Base-by-base conservation (phyloP, 2,329 filamentous ascomycete genomes). In the Penicillium nordicum region DNA sequence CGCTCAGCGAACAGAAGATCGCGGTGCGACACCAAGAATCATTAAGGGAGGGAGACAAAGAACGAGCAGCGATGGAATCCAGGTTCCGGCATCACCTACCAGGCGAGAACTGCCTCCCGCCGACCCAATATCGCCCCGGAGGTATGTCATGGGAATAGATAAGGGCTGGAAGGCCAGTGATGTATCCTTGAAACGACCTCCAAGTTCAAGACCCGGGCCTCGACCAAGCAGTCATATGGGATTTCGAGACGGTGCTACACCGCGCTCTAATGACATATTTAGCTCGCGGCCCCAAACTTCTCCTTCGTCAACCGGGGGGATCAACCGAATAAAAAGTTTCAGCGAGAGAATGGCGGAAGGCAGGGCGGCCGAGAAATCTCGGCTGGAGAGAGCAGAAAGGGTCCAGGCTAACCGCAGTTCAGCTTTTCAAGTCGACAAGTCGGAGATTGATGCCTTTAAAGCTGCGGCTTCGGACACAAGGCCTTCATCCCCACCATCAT, bases 111-210 rank as follows among this genome's bases (percentile, higher is more conserved):
- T 78, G 14, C 69, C 74, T 1, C 69, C 79, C 1, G 68, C 77
- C 16, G 78, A 83, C 14, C 86, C 85, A 36, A 84, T 82, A 27
- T 97, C 92, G 1, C 93, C 94, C 1, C 88, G 88, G 51, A 82
- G 92, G 58, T 84, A 94, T 14, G 75, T 91, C 18, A 74, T 97
- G 16, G 93, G 94, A 5, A 95, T 97, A 59, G 92, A 96, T 74
- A 95, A 96, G 71, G 92, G 91, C 1, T 77, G 92, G 36, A 88
- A 82, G 65, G 92, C 88, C 2, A 84, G 84, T 57, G 91, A 97
- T 66, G 81, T 97, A 32, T 97, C 92, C 3, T 77, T 97, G 29
- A 94, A 90, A 72, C 82, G 90, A 62, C 85, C 90, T 3, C 73
- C 72, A 23, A 69, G 61, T 45, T 66, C 68, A 30, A 67, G 58